Evolutionary conservation across 2,329 filamentous ascomycete species (phyloP).

Genomic region (Monascus ruber): DNA sequence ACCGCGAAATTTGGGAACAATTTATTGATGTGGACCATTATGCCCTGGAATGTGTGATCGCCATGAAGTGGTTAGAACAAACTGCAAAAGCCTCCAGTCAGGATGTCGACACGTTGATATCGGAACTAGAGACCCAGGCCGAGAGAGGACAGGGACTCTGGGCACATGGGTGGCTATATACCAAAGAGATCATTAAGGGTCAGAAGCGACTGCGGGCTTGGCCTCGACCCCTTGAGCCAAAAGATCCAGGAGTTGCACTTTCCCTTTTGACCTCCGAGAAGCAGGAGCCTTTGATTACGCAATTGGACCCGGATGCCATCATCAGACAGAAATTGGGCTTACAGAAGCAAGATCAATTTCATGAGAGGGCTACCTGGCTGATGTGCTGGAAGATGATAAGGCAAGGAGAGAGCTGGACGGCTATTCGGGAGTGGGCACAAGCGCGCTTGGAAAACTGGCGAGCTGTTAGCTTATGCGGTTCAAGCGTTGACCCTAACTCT

Average conservation of each 20-base stretch:
- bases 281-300: constrained; percentile 61
- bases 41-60: constrained; percentile 65
- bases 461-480: constrained; percentile 65
- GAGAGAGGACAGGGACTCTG: constrained; percentile 67
- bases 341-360: constrained; percentile 73
- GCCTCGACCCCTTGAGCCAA: constrained; percentile 53
- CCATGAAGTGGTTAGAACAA: constrained; percentile 77
- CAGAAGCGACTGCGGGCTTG: constrained; percentile 68
- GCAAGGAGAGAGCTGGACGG: constrained; percentile 61
- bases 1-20: constrained; percentile 55
- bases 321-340: constrained; percentile 65
- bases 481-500: constrained; percentile 20
- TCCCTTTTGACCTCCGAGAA: constrained; percentile 47
- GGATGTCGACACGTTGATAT: constrained; percentile 63
- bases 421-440: constrained; percentile 75
- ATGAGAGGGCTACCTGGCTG: constrained; percentile 83
- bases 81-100: constrained; percentile 57
- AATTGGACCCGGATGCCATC: constrained; percentile 85
- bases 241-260: constrained; percentile 45
- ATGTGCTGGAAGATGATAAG: constrained; percentile 90
- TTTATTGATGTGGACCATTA: constrained; percentile 63
- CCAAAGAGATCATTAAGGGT: constrained; percentile 77
- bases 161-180: constrained; percentile 85
- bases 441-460: constrained; percentile 84
- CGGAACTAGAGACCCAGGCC: constrained; percentile 62